phyloP scores from a whole-genome alignment of 768 basidiomycete species.

The Cantharellus anzutake region DNA sequence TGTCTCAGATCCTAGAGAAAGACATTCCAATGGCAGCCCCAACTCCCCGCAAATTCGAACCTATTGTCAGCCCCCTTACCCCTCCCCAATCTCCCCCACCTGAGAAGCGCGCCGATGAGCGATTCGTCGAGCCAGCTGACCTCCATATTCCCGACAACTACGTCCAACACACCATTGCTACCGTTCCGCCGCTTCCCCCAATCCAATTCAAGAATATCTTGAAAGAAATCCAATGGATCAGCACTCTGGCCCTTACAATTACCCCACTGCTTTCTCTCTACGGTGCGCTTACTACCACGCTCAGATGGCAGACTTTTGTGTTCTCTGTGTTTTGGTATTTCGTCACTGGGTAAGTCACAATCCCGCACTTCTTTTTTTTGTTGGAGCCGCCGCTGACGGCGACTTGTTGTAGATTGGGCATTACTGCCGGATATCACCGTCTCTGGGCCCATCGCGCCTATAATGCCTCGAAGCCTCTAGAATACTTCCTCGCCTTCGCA shows the following conservation, averaged over 20 bases:
- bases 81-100: conserved; percentile 1
- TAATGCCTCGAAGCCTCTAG: conserved; percentile 71
- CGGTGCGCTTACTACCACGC: conserved; percentile 43
- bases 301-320: conserved; percentile 51
- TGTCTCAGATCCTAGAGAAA: too few species aligned
- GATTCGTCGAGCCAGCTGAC: conserved; percentile 15
- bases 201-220: conserved; percentile 38
- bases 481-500: conserved; percentile 65
- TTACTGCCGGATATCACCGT: conserved; percentile 90
- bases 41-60: neutral
- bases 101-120: neutral
- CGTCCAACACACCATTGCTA: conserved; percentile 53
- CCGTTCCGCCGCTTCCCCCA: conserved; percentile 47
- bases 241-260: conserved; percentile 47
- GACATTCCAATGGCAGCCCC: neutral
- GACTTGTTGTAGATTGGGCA: conserved; percentile 19
- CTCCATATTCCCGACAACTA: conserved; percentile 57
- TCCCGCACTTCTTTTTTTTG: neutral
- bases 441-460: conserved; percentile 95
- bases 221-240: conserved; percentile 60
- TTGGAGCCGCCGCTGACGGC: neutral
- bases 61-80: neutral
- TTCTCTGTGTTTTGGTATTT: conserved; percentile 59
- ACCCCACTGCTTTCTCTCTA: conserved; percentile 56
- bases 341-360: conserved; percentile 46